These are phyloP conservation scores for Candida neerlandica DNA, from an alignment of 1,139 yeast species.

Conservation along the genomic window DNA sequence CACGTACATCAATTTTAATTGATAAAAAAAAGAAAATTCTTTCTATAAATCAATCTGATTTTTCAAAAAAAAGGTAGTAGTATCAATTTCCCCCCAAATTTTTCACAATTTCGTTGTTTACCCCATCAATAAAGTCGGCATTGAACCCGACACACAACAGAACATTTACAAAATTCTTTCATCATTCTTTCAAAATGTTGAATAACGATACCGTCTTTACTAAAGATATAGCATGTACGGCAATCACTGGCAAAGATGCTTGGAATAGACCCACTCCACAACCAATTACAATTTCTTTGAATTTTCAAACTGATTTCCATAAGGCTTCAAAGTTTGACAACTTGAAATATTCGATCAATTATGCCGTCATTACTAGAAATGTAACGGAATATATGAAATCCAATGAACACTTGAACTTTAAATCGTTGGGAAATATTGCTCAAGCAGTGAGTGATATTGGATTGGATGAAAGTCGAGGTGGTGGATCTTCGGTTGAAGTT, in stretches of 20 bases:
- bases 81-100: constrained; percentile 1
- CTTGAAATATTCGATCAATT: constrained; percentile 77
- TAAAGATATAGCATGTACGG: constrained; percentile 58
- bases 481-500: constrained; percentile 53
- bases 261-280: constrained; percentile 76
- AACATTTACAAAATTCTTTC: constrained; percentile 14
- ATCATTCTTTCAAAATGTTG: constrained; percentile 21
- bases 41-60: background rate
- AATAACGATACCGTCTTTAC: constrained; percentile 58
- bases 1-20: background rate
- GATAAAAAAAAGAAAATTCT: background rate
- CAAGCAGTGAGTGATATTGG: constrained; percentile 52
- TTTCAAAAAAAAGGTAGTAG: background rate
- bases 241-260: constrained; percentile 73
- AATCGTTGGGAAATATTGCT: constrained; percentile 59
- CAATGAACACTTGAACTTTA: constrained; percentile 50
- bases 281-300: constrained; percentile 62
- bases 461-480: constrained; percentile 48
- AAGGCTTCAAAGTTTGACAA: constrained; percentile 77
- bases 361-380: constrained; percentile 77
- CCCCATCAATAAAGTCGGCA: constrained; percentile 20
- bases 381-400: constrained; percentile 53
- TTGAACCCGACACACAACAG: constrained; percentile 18
- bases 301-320: constrained; percentile 67
- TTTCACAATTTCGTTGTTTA: constrained; percentile 12